Evolutionary conservation across 352 stramenopile genomes (phyloP).

Genomic region (Phytophthora agathidicida): DNA sequence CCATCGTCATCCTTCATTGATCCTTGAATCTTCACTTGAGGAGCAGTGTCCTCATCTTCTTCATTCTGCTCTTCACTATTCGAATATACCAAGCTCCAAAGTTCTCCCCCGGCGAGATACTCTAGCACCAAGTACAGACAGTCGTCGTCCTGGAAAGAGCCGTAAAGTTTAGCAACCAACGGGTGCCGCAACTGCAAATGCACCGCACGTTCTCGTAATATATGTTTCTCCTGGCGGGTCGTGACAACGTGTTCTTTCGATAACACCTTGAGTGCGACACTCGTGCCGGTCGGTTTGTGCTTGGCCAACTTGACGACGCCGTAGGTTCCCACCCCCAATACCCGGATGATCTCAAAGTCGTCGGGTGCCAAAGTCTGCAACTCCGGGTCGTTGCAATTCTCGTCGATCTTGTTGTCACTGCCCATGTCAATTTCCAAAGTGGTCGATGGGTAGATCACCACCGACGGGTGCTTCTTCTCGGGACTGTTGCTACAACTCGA

Average conservation of each 20-base stretch:
- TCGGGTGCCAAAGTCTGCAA: constrained; percentile 43
- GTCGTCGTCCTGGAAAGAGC: constrained; percentile 86
- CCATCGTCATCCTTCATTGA: constrained; percentile 16
- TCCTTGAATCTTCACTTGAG: constrained; percentile 10
- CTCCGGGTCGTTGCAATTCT: constrained; percentile 40
- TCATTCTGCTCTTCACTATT: constrained; percentile 30
- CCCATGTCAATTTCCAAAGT: constrained; percentile 18
- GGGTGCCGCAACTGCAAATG: constrained; percentile 71
- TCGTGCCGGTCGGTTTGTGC: constrained; percentile 61
- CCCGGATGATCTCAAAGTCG: constrained; percentile 73
- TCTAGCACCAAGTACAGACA: constrained; percentile 86
- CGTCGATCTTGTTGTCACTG: constrained; percentile 26
- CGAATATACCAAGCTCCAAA: constrained; percentile 79
- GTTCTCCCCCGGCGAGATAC: constrained; percentile 77
- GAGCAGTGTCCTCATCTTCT: constrained; percentile 15
- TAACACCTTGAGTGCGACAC: constrained; percentile 77
- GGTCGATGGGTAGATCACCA: constrained; percentile 20
- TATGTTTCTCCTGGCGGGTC: constrained; percentile 80
- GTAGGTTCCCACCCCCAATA: constrained; percentile 80
- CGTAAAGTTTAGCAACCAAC: constrained; percentile 72
- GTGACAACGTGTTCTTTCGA: constrained; percentile 79
- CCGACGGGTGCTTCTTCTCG: constrained; percentile 5
- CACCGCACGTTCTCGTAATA: constrained; percentile 72
- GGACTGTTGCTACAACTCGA: constrained; percentile 3
- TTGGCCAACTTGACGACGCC: constrained; percentile 81